Evolutionary conservation across 2,329 filamentous ascomycete species (phyloP), one percentile per base, ranked within the genome.

Genomic region (Dactylellina drechsleri): DNA sequence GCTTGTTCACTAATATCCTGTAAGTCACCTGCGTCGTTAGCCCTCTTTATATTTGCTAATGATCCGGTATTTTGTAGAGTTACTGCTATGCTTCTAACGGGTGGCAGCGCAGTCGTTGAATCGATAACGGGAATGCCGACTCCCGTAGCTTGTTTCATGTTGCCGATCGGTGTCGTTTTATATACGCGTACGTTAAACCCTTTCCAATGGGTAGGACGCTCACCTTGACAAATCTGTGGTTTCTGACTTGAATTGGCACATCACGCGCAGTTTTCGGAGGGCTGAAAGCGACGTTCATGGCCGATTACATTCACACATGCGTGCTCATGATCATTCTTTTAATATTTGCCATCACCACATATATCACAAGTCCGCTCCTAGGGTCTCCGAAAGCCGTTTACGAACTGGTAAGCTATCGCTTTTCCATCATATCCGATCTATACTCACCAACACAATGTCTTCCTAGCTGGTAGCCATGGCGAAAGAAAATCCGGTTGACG

Each of bases 1-100:
- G 91, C 28, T 83, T 96, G 15, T 89, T 91, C 82, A 96, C 92
- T 36, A 93, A 95, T 79, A 91, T 96, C 45, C 85, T 96, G 2
- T 78, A 64, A 65, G 77, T 76, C 1, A 36, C 6, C 31, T 36
- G 1, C 31, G 10, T 4, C 31, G 10, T 36, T 36, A 5, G 6
- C 31, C 10, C 10, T 36, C 31, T 36, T 36, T 10, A 8, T 10
- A 4, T 13, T 13, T 23, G 47, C 43, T 52, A 47, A 43, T 49
- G 57, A 56, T 58, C 4, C 10, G 36, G 18, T 18, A 28, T 36
- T 1, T 50, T 23, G 15, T 65, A 77, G 77, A 26, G 93, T 97
- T 36, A 94, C 92, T 0, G 89, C 92, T 53, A 96, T 96, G 92
- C 83, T 97, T 53, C 86, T 97, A 74, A 92, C 92, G n/a, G 93